Evolutionary conservation across 345 rosid genomes (phyloP).

Genomic region (Raphanus sativus): DNA sequence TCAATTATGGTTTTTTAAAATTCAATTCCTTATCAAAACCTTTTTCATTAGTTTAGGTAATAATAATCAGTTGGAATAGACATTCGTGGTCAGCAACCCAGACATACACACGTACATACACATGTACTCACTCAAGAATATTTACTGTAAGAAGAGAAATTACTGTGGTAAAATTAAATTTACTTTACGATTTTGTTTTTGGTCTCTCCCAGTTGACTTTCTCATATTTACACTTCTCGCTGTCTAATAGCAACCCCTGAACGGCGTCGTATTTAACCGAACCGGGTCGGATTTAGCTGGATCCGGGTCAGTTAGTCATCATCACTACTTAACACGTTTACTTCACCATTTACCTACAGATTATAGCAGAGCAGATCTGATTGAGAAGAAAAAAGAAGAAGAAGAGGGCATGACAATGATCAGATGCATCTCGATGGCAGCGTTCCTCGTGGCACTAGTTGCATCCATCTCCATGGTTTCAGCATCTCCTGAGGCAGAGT

Average conservation of each 20-base stretch:
- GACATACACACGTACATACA: no score
- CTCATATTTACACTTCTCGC: no score
- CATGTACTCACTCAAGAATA: no score
- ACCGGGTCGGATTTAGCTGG: background rate
- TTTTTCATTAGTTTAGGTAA: background rate
- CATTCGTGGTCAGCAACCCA: no score
- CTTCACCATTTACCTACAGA: no score
- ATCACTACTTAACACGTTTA: no score
- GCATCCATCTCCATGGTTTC: conserved; percentile 33
- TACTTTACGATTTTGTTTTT: no score
- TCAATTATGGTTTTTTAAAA: background rate
- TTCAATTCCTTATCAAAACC: background rate
- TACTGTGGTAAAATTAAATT: no score
- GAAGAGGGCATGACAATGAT: conserved; percentile 24
- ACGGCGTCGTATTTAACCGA: background rate
- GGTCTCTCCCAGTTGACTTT: no score
- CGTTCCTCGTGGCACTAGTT: conserved; percentile 23
- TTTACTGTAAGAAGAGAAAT: no score
- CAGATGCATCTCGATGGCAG: conserved; percentile 24
- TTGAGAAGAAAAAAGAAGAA: conserved; percentile 1
- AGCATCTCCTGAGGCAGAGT: conserved; percentile 47
- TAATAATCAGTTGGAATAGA: background rate
- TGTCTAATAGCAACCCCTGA: background rate
- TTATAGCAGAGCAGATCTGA: background rate
- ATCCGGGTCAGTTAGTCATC: background rate